phyloP scores from a whole-genome alignment of 495 filamentous ascomycete species.

The Staphylotrichum longicolle region DNA sequence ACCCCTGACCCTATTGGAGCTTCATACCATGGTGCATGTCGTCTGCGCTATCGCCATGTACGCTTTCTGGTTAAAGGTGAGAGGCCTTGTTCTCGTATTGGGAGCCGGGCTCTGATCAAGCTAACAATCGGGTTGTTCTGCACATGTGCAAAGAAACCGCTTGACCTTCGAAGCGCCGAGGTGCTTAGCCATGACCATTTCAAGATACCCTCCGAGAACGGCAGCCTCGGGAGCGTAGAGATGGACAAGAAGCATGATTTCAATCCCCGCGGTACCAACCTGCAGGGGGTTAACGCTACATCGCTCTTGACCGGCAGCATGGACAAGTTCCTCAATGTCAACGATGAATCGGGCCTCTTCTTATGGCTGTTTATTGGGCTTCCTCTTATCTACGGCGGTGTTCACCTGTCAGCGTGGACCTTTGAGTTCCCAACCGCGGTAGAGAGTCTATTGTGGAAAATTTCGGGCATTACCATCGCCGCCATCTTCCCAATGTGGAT shows the following conservation, averaged over 20 bases:
- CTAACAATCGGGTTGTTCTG: neutral
- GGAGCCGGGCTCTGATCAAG: too few species aligned
- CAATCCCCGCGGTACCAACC: too few species aligned
- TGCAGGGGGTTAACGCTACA: too few species aligned
- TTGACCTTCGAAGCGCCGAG: constrained; percentile 8
- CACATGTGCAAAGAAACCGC: neutral
- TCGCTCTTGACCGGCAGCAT: too few species aligned
- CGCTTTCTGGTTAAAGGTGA: constrained; percentile 18
- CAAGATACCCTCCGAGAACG: neutral
- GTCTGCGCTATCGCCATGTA: constrained; percentile 39
- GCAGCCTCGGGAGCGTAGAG: neutral
- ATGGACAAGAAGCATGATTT: too few species aligned
- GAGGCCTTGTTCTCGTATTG: neutral
- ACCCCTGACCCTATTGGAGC: constrained; percentile 36
- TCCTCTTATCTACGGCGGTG: constrained; percentile 1
- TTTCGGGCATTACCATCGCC: neutral
- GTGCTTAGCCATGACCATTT: neutral
- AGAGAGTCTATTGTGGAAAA: neutral
- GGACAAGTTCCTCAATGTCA: too few species aligned
- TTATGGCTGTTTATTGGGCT: neutral
- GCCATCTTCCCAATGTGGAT: too few species aligned
- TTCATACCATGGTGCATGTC: constrained; percentile 41
- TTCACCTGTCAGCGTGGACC: constrained; percentile 4
- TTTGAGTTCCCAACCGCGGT: neutral
- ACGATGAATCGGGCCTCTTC: neutral